phyloP scores from a whole-genome alignment of 352 stramenopile genomes.

The Globisporangium heterothallicum region DNA sequence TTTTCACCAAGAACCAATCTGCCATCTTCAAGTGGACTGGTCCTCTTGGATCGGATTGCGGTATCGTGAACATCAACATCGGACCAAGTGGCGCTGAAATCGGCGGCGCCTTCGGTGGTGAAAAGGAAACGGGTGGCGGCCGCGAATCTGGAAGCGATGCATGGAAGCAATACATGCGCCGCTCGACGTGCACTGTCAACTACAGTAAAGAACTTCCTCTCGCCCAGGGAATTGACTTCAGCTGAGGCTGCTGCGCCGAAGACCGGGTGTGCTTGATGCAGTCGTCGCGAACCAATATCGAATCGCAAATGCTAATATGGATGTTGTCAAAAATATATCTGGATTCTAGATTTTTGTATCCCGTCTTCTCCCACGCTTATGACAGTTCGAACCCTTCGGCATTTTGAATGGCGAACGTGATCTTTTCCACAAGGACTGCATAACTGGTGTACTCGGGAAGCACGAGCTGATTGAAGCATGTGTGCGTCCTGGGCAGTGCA shows the following conservation, averaged over 20 bases:
- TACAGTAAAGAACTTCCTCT: constrained; percentile 90
- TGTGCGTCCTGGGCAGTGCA: constrained; percentile 73
- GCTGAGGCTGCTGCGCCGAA: too few species aligned
- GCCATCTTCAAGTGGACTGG: constrained; percentile 93
- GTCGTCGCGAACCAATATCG: neutral
- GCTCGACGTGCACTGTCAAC: constrained; percentile 93
- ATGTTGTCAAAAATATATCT: neutral
- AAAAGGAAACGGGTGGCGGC: constrained; percentile 91
- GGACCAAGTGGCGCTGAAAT: constrained; percentile 90
- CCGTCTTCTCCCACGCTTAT: constrained; percentile 17
- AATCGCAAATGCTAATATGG: neutral
- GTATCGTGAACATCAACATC: constrained; percentile 94
- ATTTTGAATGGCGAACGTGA: constrained; percentile 77
- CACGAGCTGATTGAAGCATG: constrained; percentile 88
- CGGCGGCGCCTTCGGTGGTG: constrained; percentile 88
- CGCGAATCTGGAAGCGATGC: constrained; percentile 88
- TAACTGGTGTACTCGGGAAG: constrained; percentile 74
- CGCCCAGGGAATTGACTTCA: constrained; percentile 91
- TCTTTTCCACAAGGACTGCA: constrained; percentile 58
- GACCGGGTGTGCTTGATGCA: neutral
- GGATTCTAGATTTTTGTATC: too few species aligned
- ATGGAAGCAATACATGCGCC: constrained; percentile 95
- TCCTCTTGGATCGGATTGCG: constrained; percentile 85
- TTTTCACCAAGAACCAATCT: constrained; percentile 90
- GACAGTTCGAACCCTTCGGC: constrained; percentile 79